These are phyloP conservation scores for Capsicum pubescens DNA, from an alignment of 257 asterid genomes.

Conservation along the genomic window DNA sequence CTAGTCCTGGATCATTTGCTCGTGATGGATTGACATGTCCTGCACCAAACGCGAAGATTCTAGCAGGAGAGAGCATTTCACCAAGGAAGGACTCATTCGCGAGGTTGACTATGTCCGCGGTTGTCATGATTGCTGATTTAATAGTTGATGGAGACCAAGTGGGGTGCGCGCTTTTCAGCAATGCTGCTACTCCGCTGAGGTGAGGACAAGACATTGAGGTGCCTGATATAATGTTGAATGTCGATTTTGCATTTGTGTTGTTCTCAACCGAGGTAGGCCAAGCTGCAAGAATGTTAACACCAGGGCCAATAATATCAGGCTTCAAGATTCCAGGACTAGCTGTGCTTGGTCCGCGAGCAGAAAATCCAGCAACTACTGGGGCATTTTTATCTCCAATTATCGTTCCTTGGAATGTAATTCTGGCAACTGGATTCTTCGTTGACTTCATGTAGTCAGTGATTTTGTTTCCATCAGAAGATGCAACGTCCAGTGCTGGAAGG, in stretches of 20 bases:
- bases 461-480: conserved; percentile 26
- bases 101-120: conserved; percentile 32
- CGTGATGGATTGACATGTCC: conserved; percentile 48
- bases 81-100: neutral
- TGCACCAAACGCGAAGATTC: conserved; percentile 38
- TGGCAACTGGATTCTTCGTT: conserved; percentile 26
- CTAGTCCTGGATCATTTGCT: conserved; percentile 49
- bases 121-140: conserved; percentile 49
- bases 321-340: conserved; percentile 42
- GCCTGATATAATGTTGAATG: conserved; percentile 38
- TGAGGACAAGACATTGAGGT: conserved; percentile 55
- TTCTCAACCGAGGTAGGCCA: conserved; percentile 34
- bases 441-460: conserved; percentile 41
- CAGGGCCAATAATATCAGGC: conserved; percentile 49
- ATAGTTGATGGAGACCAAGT: conserved; percentile 47
- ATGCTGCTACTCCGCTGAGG: conserved; percentile 44
- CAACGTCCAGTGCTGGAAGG: conserved; percentile 38
- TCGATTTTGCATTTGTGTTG: neutral
- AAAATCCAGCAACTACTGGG: conserved; percentile 37
- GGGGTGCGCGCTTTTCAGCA: conserved; percentile 43
- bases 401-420: conserved; percentile 43
- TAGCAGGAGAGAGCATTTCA: conserved; percentile 12
- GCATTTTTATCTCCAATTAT: conserved; percentile 33
- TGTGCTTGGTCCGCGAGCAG: conserved; percentile 42
- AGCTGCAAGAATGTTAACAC: conserved; percentile 43